Evolutionary conservation across 805 yeast genomes (phyloP), one percentile per base, ranked within the genome.

Genomic region (Starmera caribaea): DNA sequence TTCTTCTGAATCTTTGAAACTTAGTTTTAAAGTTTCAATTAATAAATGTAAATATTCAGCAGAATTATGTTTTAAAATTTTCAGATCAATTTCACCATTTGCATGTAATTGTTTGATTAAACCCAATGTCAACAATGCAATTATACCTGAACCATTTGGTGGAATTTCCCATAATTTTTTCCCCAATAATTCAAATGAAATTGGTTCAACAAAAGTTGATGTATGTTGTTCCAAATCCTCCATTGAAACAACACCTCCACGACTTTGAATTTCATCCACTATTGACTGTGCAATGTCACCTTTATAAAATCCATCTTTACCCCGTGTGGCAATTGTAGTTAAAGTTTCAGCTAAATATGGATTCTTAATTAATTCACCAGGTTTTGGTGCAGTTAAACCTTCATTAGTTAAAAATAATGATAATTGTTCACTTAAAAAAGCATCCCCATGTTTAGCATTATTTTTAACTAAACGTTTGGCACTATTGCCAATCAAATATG

Each of bases 121-220:
- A 0, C 90, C 92, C 37, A 82, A 58, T 0, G 90, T 78, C 14
- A 81, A 61, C 37, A 84, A 62, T 0, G 89, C 92, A 35, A 84
- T 83, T 12, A 84, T 58, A 8, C 94, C 94, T 39, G 84, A 86
- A 4, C 90, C 86, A 57, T 79, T 83, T 12, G 95, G 95, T 10
- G 95, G 92, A 45, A 83, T 77, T 55, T 84, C 92, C 85, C 89
- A 80, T 21, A 84, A 63, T 26, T 66, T 69, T 37, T 69, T 65
- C 10, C 73, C 82, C 36, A 71, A 62, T 40, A 76, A 67, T 29
- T 71, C 68, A 39, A 73, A 57, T 14, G 61, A 59, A 15, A 83
- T 73, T 3, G 94, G 90, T 1, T 78, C 79, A 17, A 81, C 80
- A 48, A 74, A 68, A 0, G 80, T 69, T 2, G 88, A 72, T 0